Conservation (phyloP, 768 basidiomycete genomes). For the Baorangia bicolor region DNA sequence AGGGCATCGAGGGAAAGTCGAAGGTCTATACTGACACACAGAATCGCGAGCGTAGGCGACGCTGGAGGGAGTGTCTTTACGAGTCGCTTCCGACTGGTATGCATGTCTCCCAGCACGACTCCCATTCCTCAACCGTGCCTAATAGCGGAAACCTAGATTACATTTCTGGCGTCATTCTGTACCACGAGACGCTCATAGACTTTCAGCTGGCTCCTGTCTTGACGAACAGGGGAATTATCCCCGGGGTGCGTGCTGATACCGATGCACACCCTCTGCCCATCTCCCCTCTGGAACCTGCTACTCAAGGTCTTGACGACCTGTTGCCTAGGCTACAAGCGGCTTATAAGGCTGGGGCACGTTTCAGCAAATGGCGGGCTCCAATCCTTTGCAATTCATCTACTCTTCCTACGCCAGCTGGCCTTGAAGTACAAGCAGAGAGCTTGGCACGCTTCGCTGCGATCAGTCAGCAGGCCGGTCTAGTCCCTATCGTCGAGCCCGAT, state of each 20-base stretch:
- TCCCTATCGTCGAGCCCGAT: constrained; percentile 55
- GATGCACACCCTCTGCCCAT: constrained; percentile 46
- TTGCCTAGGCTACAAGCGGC: constrained; percentile 43
- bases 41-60: constrained; percentile 38
- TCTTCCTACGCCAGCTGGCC: constrained; percentile 40
- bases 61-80: constrained; percentile 47
- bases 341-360: constrained; percentile 44
- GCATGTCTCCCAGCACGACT: background rate
- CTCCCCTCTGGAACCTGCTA: constrained; percentile 45
- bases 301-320: constrained; percentile 50
- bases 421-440: constrained; percentile 48
- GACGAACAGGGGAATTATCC: constrained; percentile 44
- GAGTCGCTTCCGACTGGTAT: constrained; percentile 41
- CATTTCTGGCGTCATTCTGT: constrained; percentile 54
- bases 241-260: constrained; percentile 50
- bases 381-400: constrained; percentile 44
- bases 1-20: constrained; percentile 19
- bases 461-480: constrained; percentile 50
- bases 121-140: background rate
- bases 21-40: constrained; percentile 35
- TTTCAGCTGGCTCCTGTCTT: constrained; percentile 49
- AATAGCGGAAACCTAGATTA: constrained; percentile 33
- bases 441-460: constrained; percentile 49
- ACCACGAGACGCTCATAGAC: constrained; percentile 47
- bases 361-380: constrained; percentile 52